Conservation (phyloP, 2,329 filamentous ascomycete genomes). For the Diplodia mutila region DNA sequence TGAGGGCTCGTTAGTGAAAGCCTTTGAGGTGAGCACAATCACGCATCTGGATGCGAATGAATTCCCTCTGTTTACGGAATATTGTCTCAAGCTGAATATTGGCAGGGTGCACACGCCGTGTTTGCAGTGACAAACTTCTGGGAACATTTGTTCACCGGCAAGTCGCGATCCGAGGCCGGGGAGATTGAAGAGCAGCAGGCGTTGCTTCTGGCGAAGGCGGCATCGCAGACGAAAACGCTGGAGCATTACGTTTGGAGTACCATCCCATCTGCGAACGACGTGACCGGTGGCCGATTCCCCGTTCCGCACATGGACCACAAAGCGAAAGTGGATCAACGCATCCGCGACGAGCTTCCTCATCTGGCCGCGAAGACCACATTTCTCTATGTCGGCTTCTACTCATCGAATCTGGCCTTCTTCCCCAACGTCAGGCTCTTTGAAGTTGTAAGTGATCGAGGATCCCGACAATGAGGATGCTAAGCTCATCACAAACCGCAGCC, state of each 20-base stretch:
- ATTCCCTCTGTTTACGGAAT: neutral
- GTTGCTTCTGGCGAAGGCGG: conserved; percentile 50
- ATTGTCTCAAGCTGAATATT: neutral
- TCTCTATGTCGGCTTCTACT: conserved; percentile 38
- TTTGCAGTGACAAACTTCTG: conserved; percentile 31
- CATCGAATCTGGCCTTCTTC: conserved; percentile 38
- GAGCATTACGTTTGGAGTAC: conserved; percentile 55
- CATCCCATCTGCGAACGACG: conserved; percentile 41
- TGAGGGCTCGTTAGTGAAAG: conserved; percentile 26
- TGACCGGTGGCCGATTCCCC: conserved; percentile 39
- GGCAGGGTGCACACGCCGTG: conserved; percentile 28
- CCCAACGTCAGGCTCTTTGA: conserved; percentile 34
- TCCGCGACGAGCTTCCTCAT: conserved; percentile 40
- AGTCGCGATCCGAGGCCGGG: conserved; percentile 38
- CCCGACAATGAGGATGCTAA: no score
- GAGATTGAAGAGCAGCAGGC: conserved; percentile 46
- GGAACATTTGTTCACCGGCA: conserved; percentile 34
- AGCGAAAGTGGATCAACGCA: conserved; percentile 46
- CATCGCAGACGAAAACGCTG: conserved; percentile 42
- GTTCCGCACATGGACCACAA: conserved; percentile 53
- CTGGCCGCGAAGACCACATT: conserved; percentile 37
- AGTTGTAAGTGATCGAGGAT: conserved; percentile 28
- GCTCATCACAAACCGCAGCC: neutral
- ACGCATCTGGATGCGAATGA: neutral
- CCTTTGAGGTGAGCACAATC: conserved; percentile 26